Evolutionary conservation across 345 rosid species (phyloP).

Genomic region (sweet orange (Citrus sinensis)): DNA sequence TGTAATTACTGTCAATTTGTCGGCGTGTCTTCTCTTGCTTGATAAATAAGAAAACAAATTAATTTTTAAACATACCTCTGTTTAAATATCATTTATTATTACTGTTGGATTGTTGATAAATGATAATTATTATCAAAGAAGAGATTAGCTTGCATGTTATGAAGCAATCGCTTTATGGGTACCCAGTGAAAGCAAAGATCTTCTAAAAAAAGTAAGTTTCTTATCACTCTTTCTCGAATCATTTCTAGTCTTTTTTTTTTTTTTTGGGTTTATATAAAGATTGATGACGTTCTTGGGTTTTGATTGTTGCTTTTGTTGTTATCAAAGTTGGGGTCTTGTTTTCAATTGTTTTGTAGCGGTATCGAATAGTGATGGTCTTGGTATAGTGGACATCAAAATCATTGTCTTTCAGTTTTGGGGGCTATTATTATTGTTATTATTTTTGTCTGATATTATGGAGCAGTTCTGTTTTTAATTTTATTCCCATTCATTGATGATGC

Average conservation of each 20-base stretch:
- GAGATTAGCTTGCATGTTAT: neutral
- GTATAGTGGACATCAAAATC: conserved; percentile 1
- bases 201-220: conserved; percentile 8
- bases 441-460: neutral
- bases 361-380: conserved; percentile 4
- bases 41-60: neutral
- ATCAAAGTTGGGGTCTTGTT: neutral
- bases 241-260: neutral
- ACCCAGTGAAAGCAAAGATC: conserved; percentile 2
- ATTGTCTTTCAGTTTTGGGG: conserved; percentile 5
- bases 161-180: conserved; percentile 5
- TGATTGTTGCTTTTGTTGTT: conserved; percentile 15
- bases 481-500: neutral
- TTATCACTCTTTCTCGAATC: neutral
- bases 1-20: neutral
- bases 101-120: neutral
- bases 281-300: conserved; percentile 11
- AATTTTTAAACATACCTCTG: neutral
- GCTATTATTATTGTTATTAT: conserved; percentile 1
- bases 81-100: neutral
- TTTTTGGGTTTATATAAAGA: neutral
- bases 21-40: conserved; percentile 19
- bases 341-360: conserved; percentile 3
- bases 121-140: neutral
- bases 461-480: neutral